Evolutionary conservation across 257 asterid species (phyloP).

Genomic region (Coffea eugenioides): DNA sequence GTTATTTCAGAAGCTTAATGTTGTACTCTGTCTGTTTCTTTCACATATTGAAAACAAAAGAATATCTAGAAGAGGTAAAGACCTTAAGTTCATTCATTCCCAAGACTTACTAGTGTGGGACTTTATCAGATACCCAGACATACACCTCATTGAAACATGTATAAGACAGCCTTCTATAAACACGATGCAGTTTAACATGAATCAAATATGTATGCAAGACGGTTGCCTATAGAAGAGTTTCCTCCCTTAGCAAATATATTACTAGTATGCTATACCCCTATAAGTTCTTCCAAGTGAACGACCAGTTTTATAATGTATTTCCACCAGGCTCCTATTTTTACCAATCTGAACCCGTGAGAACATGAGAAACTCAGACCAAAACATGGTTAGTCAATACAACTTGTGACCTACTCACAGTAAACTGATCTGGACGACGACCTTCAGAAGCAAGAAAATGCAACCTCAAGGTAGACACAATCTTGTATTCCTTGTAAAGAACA

Average conservation of each 20-base stretch:
- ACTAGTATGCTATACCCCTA: neutral
- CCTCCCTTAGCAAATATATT: neutral
- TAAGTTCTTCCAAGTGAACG: neutral
- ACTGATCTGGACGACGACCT: conserved; percentile 84
- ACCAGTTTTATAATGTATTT: neutral
- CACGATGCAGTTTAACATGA: neutral
- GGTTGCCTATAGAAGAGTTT: neutral
- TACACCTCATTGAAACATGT: neutral
- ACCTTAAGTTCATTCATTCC: neutral
- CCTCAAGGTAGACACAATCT: conserved; percentile 63
- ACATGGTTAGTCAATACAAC: neutral
- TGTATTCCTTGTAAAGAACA: conserved; percentile 72
- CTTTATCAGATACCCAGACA: neutral
- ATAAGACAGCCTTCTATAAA: neutral
- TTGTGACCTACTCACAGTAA: conserved; percentile 56
- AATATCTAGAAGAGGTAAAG: neutral
- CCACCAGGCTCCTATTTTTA: neutral
- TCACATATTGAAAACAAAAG: too few relatives aligned
- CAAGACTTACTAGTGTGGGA: neutral
- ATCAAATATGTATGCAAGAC: neutral
- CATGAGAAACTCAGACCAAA: neutral
- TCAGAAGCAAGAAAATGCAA: conserved; percentile 85
- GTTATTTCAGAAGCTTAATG: neutral
- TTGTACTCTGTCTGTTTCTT: neutral
- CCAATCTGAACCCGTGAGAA: neutral